Conservation (phyloP, 2,329 filamentous ascomycete species). For the Botrytis fragariae region DNA sequence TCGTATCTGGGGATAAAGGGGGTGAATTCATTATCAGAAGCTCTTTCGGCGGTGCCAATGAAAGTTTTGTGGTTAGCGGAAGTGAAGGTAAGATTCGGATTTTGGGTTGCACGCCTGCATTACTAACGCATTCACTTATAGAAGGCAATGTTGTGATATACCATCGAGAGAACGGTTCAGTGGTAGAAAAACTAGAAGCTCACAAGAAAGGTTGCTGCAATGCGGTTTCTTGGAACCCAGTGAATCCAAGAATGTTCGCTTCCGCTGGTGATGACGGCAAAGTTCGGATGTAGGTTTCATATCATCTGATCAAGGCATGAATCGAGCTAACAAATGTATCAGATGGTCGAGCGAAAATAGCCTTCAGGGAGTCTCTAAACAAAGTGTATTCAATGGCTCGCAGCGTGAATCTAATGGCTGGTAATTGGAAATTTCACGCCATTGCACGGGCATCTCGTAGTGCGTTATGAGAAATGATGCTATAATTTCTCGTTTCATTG, state of each 20-base stretch:
- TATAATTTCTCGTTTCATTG: constrained; percentile 16
- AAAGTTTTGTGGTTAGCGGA: constrained; percentile 88
- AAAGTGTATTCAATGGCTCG: constrained; percentile 22
- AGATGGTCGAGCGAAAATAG: constrained; percentile 34
- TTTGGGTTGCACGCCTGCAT: background rate
- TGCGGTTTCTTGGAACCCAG: constrained; percentile 84
- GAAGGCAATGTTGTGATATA: constrained; percentile 78
- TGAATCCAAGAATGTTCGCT: constrained; percentile 78
- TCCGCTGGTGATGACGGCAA: constrained; percentile 85
- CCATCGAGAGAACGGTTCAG: constrained; percentile 77
- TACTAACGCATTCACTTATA: constrained; percentile 32
- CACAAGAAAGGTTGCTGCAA: constrained; percentile 79
- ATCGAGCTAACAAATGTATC: background rate
- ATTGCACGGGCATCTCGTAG: background rate
- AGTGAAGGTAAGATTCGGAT: constrained; percentile 71
- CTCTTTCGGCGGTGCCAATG: constrained; percentile 82
- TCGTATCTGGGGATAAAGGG: constrained; percentile 71
- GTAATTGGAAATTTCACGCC: constrained; percentile 20
- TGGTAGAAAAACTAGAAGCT: constrained; percentile 73
- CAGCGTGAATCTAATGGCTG: constrained; percentile 28
- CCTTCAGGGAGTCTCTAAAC: constrained; percentile 1
- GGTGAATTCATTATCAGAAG: constrained; percentile 77
- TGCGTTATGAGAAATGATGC: constrained; percentile 2
- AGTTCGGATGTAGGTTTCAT: constrained; percentile 75
- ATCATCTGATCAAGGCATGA: background rate